Conservation (phyloP, 1,284 basidiomycete species). For the Tylopilus sp. region DNA sequence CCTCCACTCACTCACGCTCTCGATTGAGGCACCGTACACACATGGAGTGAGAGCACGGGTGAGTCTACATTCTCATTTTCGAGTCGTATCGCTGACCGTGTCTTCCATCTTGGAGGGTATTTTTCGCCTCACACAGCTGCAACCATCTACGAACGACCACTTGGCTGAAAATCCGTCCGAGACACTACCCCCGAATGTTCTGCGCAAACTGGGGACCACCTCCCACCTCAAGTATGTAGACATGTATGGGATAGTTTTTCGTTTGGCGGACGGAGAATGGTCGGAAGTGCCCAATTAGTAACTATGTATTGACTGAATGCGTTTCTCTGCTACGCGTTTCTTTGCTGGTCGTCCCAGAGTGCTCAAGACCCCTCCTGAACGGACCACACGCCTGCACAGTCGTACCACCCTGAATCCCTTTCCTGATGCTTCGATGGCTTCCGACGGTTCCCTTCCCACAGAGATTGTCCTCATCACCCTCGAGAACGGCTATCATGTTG, state of each 20-base stretch:
- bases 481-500: constrained; percentile 54
- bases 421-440: constrained; percentile 46
- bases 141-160: background rate
- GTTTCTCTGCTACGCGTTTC: background rate
- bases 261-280: constrained; percentile 13
- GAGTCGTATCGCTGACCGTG: too few relatives aligned
- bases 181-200: background rate
- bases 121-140: background rate
- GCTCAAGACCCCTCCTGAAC: constrained; percentile 31
- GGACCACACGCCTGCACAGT: constrained; percentile 44
- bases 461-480: constrained; percentile 68
- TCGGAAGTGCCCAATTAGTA: background rate
- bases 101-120: background rate
- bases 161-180: fast-evolving
- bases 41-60: too few relatives aligned
- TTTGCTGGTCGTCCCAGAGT: background rate
- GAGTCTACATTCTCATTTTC: too few relatives aligned
- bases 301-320: too few relatives aligned
- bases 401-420: constrained; percentile 41
- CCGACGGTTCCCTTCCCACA: constrained; percentile 46
- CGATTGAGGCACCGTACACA: too few relatives aligned
- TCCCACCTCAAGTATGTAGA: constrained; percentile 2
- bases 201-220: background rate
- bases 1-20: constrained; percentile 11
- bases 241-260: background rate